These are phyloP conservation scores for Eragrostis curvula DNA, from an alignment of 176 grass and related monocot genomes.

Conservation along the genomic window DNA sequence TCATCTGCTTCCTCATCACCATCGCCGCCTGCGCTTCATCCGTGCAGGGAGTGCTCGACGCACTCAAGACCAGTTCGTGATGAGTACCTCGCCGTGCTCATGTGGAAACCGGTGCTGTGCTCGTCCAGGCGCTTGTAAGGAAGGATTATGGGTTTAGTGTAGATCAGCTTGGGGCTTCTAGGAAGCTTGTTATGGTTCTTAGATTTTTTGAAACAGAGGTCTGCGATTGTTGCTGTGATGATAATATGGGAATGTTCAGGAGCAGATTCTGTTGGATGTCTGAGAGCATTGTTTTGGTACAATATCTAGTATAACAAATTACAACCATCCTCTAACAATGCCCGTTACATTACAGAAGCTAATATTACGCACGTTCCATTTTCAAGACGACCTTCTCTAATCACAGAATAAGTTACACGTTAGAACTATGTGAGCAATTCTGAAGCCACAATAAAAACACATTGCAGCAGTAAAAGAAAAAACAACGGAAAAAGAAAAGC, in stretches of 20 bases:
- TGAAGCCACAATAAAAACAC: not conserved
- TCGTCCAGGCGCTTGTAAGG: not conserved
- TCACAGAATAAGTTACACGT: not conserved
- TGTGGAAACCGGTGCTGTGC: not conserved
- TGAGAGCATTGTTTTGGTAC: not conserved
- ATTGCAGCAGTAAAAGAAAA: not conserved
- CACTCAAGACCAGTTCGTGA: constrained; percentile 63
- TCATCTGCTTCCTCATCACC: constrained; percentile 81
- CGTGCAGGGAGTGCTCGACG: constrained; percentile 61
- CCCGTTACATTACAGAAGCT: not conserved
- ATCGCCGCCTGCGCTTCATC: constrained; percentile 56
- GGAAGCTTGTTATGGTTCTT: not conserved
- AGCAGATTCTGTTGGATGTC: no score
- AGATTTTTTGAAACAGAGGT: not conserved
- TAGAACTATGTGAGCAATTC: not conserved
- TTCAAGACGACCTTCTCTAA: not conserved
- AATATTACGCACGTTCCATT: not conserved
- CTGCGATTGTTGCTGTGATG: not conserved
- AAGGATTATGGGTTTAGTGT: not conserved
- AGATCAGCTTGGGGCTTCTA: not conserved
- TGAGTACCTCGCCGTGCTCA: not conserved
- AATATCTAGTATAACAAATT: not conserved
- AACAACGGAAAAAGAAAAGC: not conserved
- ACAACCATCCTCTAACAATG: not conserved
- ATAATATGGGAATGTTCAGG: not conserved